These are phyloP conservation scores for Cyberlindnera xishuangbannaensis DNA, from an alignment of 805 yeast species.

Conservation along the genomic window DNA sequence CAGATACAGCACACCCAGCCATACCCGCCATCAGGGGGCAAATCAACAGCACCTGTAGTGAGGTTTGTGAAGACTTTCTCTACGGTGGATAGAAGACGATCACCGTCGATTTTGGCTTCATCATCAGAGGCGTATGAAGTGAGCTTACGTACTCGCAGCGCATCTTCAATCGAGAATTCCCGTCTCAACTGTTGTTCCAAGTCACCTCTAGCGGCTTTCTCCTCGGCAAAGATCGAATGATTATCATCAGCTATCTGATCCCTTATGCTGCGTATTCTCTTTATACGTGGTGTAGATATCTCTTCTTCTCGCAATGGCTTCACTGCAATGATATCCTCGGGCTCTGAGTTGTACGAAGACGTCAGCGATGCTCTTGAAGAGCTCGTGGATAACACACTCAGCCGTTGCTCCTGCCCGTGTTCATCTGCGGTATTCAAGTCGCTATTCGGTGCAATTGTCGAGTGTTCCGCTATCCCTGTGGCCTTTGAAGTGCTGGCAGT, in stretches of 20 bases:
- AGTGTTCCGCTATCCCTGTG: too few relatives aligned
- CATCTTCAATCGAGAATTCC: conserved; percentile 17
- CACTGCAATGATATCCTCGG: conserved; percentile 1
- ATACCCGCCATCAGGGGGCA: conserved; percentile 60
- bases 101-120: neutral
- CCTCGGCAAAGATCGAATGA: conserved; percentile 11
- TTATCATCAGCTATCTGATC: conserved; percentile 14
- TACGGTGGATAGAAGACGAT: conserved; percentile 8
- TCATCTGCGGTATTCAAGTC: too few relatives aligned
- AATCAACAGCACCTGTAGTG: conserved; percentile 29
- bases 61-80: conserved; percentile 31
- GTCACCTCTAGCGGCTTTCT: conserved; percentile 7
- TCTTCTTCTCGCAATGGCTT: conserved; percentile 4
- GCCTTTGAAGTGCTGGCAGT: too few relatives aligned
- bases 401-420: too few relatives aligned
- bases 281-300: neutral
- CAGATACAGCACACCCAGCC: conserved; percentile 61
- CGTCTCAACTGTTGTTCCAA: conserved; percentile 9
- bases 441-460: too few relatives aligned
- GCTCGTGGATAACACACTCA: too few relatives aligned
- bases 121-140: neutral
- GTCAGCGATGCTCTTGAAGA: conserved; percentile 10
- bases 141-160: conserved; percentile 6
- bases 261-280: conserved; percentile 10
- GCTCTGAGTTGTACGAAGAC: conserved; percentile 9